A percentile compares a stretch with the other conserved stretches of the same genome.
These are phyloP conservation scores for Trypanosoma boissoni DNA, from an alignment of 208 protist genomes.

Conservation along the genomic window DNA sequence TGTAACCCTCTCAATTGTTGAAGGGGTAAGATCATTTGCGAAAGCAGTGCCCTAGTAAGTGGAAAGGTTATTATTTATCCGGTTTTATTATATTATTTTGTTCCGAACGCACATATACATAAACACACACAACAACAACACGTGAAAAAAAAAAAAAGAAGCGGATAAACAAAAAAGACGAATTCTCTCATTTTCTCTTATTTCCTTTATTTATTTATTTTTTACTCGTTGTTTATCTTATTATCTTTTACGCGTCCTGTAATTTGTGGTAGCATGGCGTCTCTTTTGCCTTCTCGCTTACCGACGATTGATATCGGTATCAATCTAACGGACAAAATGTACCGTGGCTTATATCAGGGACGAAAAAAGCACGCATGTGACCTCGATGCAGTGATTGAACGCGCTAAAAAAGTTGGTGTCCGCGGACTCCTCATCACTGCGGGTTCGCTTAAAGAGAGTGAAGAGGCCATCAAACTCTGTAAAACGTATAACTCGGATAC, in stretches of 20 bases:
- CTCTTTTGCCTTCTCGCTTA: constrained; percentile 13
- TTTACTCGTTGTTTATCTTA: constrained; percentile 1
- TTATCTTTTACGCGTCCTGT: constrained; percentile 5
- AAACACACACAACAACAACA: background rate
- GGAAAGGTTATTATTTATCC: too few relatives aligned
- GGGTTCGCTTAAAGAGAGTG: constrained; percentile 50
- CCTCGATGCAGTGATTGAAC: constrained; percentile 52
- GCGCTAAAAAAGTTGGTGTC: constrained; percentile 51
- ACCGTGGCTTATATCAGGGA: constrained; percentile 63
- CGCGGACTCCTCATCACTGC: constrained; percentile 76
- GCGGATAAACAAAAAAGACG: background rate
- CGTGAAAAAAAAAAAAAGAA: constrained; percentile 3
- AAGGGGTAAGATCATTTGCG: too few relatives aligned
- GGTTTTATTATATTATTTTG: too few relatives aligned
- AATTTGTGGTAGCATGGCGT: constrained; percentile 2
- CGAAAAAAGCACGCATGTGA: constrained; percentile 50
- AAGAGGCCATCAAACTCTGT: constrained; percentile 58
- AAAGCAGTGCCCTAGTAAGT: too few relatives aligned
- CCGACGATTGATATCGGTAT: constrained; percentile 83
- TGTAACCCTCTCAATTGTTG: too few relatives aligned
- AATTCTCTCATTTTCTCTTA: background rate
- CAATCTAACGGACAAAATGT: constrained; percentile 86
- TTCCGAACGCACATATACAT: too few relatives aligned
- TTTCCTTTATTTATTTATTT: constrained; percentile 1
- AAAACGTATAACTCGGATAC: constrained; percentile 32